Evolutionary conservation across 306 rosid species (phyloP).

Genomic region (Rosa multiflora): DNA sequence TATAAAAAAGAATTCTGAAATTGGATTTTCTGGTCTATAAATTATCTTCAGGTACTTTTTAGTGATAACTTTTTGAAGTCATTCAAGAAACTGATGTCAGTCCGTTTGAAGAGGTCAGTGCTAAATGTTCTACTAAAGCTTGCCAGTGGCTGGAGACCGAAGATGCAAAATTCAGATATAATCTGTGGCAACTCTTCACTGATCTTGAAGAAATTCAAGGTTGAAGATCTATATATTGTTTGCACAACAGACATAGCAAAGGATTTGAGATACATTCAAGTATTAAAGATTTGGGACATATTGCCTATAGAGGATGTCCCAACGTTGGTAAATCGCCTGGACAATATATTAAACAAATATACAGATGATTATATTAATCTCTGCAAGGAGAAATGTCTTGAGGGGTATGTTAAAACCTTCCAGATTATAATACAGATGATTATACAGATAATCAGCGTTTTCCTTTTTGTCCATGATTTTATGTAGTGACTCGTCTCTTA

Average conservation of each 20-base stretch:
- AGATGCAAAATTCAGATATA: conserved; percentile 30
- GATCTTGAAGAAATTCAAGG: conserved; percentile 50
- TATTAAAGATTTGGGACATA: conserved; percentile 75
- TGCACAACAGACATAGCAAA: conserved; percentile 51
- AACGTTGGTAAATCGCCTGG: conserved; percentile 51
- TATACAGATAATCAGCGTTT: too few relatives aligned
- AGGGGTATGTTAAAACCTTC: conserved; percentile 40
- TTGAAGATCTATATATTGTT: conserved; percentile 45
- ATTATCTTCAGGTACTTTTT: conserved; percentile 47
- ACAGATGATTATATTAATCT: conserved; percentile 46
- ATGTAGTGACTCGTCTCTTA: not conserved
- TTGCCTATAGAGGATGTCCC: conserved; percentile 45
- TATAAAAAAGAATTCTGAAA: not conserved
- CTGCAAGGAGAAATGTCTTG: conserved; percentile 48
- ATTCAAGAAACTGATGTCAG: conserved; percentile 41
- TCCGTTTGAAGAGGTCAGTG: conserved; percentile 19
- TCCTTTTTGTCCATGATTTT: not conserved
- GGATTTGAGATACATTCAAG: too few relatives aligned
- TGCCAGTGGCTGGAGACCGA: conserved; percentile 45
- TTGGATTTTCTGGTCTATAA: not conserved
- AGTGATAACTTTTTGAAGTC: conserved; percentile 69
- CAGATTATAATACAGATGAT: too few relatives aligned
- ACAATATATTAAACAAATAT: conserved; percentile 47
- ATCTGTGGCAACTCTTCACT: conserved; percentile 43
- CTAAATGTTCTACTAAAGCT: too few relatives aligned